These are phyloP conservation scores for Daldinia sp. DNA, from an alignment of 2,329 filamentous ascomycete species.

Conservation along the genomic window DNA sequence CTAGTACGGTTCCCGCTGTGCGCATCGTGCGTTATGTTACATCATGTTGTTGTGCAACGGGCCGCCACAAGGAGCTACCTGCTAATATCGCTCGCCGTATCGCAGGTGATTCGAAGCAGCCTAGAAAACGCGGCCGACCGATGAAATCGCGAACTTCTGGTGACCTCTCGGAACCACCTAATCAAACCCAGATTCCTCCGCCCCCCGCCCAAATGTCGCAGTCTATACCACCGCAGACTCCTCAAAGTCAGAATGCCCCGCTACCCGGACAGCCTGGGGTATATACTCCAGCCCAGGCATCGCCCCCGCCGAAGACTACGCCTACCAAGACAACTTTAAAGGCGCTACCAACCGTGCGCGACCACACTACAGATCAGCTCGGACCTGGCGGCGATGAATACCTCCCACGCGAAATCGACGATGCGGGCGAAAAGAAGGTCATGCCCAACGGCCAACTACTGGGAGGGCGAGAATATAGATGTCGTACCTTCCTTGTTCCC, in stretches of 20 bases:
- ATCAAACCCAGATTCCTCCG: constrained; percentile 60
- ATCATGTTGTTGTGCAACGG: constrained; percentile 45
- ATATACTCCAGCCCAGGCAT: constrained; percentile 57
- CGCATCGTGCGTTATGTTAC: constrained; percentile 36
- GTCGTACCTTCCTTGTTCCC: constrained; percentile 91
- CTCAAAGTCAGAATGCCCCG: constrained; percentile 59
- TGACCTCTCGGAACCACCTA: constrained; percentile 64
- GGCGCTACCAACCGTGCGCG: constrained; percentile 91
- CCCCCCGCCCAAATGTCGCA: constrained; percentile 51
- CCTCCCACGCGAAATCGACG: constrained; percentile 89
- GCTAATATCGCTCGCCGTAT: constrained; percentile 43
- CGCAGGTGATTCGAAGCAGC: constrained; percentile 57
- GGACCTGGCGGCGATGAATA: constrained; percentile 92
- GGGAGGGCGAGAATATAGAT: constrained; percentile 87
- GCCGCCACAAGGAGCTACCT: constrained; percentile 33
- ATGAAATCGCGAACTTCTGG: constrained; percentile 66
- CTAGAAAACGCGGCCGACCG: constrained; percentile 67
- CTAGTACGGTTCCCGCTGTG: constrained; percentile 38
- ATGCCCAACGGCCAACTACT: constrained; percentile 81
- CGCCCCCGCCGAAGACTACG: constrained; percentile 78
- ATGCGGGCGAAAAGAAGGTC: constrained; percentile 94
- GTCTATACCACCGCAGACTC: constrained; percentile 60
- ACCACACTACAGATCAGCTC: constrained; percentile 96
- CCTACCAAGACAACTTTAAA: constrained; percentile 88
- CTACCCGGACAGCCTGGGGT: constrained; percentile 53